Evolutionary conservation across 495 filamentous ascomycete genomes (phyloP).

Genomic region (Amphirosellinia nigrospora): DNA sequence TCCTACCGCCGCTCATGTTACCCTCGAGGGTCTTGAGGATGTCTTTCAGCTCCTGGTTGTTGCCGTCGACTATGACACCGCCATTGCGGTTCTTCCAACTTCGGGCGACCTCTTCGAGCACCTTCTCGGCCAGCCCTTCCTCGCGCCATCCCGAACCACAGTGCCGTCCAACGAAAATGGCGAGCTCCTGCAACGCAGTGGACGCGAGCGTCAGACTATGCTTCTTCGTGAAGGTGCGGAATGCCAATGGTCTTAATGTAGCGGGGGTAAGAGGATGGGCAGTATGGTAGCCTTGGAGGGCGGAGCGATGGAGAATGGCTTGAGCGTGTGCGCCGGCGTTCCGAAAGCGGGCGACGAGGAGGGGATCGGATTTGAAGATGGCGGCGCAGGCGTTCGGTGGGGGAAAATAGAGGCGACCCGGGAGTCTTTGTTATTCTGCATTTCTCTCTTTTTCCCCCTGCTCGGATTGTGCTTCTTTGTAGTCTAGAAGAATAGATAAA

Average conservation of each 20-base stretch:
- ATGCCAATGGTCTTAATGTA: slow-evolving; percentile 87
- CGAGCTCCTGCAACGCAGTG: slow-evolving; percentile 79
- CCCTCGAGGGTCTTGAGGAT: slow-evolving; percentile 84
- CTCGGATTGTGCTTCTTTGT: background rate
- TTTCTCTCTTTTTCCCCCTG: too few relatives aligned
- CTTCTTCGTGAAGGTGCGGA: slow-evolving; percentile 96
- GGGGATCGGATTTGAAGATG: slow-evolving; percentile 63
- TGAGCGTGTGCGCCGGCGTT: slow-evolving; percentile 77
- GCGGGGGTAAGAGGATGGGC: slow-evolving; percentile 87
- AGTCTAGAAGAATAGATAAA: background rate
- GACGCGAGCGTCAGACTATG: slow-evolving; percentile 94
- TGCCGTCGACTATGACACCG: slow-evolving; percentile 87
- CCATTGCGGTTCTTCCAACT: slow-evolving; percentile 85
- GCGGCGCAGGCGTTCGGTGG: slow-evolving; percentile 41
- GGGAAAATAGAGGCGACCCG: slow-evolving; percentile 47
- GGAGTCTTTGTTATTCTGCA: slow-evolving; percentile 40
- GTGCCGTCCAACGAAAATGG: slow-evolving; percentile 87
- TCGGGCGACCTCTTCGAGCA: slow-evolving; percentile 88
- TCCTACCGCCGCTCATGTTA: slow-evolving; percentile 80
- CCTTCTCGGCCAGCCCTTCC: slow-evolving; percentile 88
- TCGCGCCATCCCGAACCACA: slow-evolving; percentile 97
- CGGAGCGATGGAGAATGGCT: slow-evolving; percentile 56
- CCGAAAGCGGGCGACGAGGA: slow-evolving; percentile 91
- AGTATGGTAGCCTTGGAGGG: slow-evolving; percentile 76
- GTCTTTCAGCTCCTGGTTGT: slow-evolving; percentile 73